Base-by-base conservation (phyloP, 2,329 filamentous ascomycete genomes). In the Microdochium trichocladiopsis region DNA sequence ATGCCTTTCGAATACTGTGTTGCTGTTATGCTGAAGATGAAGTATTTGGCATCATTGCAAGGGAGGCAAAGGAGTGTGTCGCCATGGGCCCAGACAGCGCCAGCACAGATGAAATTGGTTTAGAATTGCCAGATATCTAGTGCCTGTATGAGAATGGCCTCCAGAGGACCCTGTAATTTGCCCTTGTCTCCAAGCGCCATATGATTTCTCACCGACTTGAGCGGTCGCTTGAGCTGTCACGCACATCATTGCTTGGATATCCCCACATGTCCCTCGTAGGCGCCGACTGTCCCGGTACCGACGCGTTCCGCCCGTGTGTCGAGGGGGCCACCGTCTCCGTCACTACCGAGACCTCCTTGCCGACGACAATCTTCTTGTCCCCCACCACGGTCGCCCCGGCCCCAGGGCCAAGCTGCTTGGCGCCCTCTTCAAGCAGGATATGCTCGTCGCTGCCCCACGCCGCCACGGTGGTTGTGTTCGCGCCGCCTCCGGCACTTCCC, bases 371-470 rank as follows among this genome's bases (percentile, higher is more conserved):
- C 9, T 45, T 48, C 2, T 53, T 55, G 18, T 43, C 25, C 22
- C 33, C 50, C 2, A 49, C 16, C n/a, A 45, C 6, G 6, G 12
- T 18, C 12, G 41, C n/a, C 12, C 41, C 21, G 41, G 18, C 41
- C 9, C 6, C 16, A 45, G 41, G 21, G 21, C 41, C 45, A 45
- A 47, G 33, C 37, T 4, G 21, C 16, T 3, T 45, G 47, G 24
- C 18, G 12, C 18, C 21, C 41, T 37, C 24, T 12, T 49, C 51
- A 23, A 45, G 21, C 2, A 57, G 50, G 14, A 57, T 55, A n/a
- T 53, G 48, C 47, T 58, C 56, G 43, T 60, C 56, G 48, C 58
- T 58, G 4, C 37, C 55, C 54, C 56, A 58, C 16, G 52, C 55
- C 21, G 48, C 52, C 12, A 36, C 36, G 10, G 47, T 48, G 23